A percentile compares a stretch with the other conserved stretches of the same genome.
phyloP scores from a whole-genome alignment of 495 filamentous ascomycete genomes.

The Oidiodendron maius region DNA sequence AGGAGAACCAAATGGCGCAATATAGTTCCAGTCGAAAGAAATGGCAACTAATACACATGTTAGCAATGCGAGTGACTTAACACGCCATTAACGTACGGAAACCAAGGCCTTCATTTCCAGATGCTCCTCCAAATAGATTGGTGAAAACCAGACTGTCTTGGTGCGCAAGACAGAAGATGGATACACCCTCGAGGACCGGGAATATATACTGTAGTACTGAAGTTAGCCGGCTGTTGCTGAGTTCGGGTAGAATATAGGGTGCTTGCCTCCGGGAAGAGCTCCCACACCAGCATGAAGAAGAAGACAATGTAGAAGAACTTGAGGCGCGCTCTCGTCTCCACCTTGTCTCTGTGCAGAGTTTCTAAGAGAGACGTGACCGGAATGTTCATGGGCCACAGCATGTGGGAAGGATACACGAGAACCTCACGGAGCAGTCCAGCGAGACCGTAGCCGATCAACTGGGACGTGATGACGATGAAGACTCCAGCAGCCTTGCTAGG shows the following conservation, averaged over 20 bases:
- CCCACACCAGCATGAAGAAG: conserved; percentile 36
- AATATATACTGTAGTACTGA: too few relatives aligned
- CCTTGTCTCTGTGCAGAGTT: conserved; percentile 25
- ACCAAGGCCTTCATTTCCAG: conserved; percentile 42
- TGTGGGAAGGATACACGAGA: conserved; percentile 40
- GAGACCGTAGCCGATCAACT: conserved; percentile 48
- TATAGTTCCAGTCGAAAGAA: neutral
- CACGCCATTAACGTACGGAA: conserved; percentile 35
- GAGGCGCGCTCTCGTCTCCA: conserved; percentile 28
- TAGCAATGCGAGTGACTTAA: conserved; percentile 5
- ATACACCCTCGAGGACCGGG: conserved; percentile 46
- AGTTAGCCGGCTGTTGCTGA: too few relatives aligned
- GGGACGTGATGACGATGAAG: conserved; percentile 35
- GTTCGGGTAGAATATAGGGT: neutral
- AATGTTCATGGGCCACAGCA: conserved; percentile 36
- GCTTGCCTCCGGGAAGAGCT: conserved; percentile 50
- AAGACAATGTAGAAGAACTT: conserved; percentile 35
- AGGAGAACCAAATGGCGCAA: too few relatives aligned
- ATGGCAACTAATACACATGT: neutral
- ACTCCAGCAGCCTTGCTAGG: conserved; percentile 28
- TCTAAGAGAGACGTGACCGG: conserved; percentile 37
- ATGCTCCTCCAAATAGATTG: conserved; percentile 47
- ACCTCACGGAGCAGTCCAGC: conserved; percentile 46
- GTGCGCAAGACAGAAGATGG: conserved; percentile 49
- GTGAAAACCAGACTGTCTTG: conserved; percentile 46